Conservation (phyloP, 768 basidiomycete genomes). For the Mycena belliarum region DNA sequence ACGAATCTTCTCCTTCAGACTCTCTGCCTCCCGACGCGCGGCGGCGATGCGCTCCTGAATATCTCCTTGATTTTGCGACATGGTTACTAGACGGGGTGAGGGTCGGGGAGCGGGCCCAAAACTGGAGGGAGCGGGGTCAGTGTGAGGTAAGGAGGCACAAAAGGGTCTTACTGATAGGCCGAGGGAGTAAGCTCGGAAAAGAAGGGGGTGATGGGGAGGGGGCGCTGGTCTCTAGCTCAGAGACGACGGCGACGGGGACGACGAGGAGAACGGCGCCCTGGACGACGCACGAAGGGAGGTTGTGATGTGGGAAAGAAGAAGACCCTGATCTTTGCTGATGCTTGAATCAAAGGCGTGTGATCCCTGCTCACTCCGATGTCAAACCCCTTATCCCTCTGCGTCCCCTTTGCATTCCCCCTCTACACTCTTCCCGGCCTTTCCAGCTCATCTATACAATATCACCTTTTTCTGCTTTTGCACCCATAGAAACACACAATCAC, state of each 20-base stretch:
- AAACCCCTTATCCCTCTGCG: no score
- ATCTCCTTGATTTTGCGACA: constrained; percentile 82
- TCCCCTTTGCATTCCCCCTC: no score
- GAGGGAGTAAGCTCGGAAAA: constrained; percentile 10
- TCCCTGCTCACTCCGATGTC: not conserved
- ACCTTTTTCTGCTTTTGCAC: no score
- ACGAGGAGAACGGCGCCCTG: constrained; percentile 7
- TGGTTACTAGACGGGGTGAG: constrained; percentile 31
- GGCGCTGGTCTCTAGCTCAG: constrained; percentile 10
- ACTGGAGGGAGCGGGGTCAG: not conserved
- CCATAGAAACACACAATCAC: no score
- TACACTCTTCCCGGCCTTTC: no score
- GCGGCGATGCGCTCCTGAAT: constrained; percentile 94
- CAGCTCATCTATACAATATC: no score
- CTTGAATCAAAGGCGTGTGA: no score
- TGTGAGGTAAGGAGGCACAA: not conserved
- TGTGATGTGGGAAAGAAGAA: constrained; percentile 15
- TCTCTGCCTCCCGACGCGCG: constrained; percentile 94
- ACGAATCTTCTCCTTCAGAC: constrained; percentile 97
- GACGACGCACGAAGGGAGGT: constrained; percentile 18
- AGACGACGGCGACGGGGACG: constrained; percentile 13
- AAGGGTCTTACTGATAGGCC: constrained; percentile 9
- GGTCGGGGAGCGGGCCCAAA: constrained; percentile 5
- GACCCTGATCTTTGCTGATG: no score
- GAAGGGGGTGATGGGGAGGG: not conserved